phyloP scores from a whole-genome alignment of 2,329 filamentous ascomycete genomes.

The Hymenoscyphus occultus region DNA sequence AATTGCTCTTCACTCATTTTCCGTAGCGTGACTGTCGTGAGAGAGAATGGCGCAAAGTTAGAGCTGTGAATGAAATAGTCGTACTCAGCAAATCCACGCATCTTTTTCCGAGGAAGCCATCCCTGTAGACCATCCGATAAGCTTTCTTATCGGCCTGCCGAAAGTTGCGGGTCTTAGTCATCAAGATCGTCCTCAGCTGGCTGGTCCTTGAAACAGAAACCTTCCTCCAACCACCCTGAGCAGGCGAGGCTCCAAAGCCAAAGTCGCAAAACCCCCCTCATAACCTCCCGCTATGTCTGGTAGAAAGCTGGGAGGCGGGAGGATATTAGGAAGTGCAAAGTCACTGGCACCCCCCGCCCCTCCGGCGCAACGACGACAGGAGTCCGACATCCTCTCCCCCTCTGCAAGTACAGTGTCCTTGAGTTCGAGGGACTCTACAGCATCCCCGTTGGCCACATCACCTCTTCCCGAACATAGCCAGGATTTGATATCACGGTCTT shows the following conservation, averaged over 20 bases:
- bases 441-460: constrained; percentile 51
- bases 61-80: constrained; percentile 8
- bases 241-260: constrained; percentile 26
- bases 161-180: constrained; percentile 9
- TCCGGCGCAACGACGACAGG: constrained; percentile 37
- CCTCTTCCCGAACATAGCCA: constrained; percentile 69
- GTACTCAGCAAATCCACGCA: constrained; percentile 3
- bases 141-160: constrained; percentile 5
- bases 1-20: constrained; percentile 46
- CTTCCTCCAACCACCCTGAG: constrained; percentile 25
- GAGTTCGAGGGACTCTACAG: constrained; percentile 69
- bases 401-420: constrained; percentile 75
- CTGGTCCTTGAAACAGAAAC: neutral
- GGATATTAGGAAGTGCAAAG: constrained; percentile 84
- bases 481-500: constrained; percentile 79
- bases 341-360: constrained; percentile 67
- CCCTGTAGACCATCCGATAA: neutral
- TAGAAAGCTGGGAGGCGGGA: constrained; percentile 86
- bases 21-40: constrained; percentile 8
- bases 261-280: constrained; percentile 1
- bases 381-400: constrained; percentile 46
- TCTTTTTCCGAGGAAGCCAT: constrained; percentile 17
- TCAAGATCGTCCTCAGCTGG: constrained; percentile 3
- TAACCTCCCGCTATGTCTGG: constrained; percentile 60
- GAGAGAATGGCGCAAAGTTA: neutral